These are phyloP conservation scores for Mimosa pudica DNA, from an alignment of 306 rosid genomes.

Conservation along the genomic window DNA sequence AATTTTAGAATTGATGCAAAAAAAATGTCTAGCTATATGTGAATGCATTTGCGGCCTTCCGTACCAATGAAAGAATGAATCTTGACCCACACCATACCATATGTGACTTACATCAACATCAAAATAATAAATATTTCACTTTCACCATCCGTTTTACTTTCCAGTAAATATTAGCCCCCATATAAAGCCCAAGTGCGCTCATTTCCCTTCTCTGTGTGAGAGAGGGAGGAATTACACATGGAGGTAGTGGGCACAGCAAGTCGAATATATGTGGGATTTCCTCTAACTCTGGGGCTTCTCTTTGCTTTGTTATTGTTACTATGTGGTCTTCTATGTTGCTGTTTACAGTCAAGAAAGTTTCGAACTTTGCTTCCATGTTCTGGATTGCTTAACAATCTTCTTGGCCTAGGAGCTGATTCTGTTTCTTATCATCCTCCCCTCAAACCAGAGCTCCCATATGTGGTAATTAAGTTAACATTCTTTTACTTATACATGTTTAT, in stretches of 20 bases:
- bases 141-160: constrained; percentile 34
- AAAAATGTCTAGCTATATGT: neutral
- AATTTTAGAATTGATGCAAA: neutral
- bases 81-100: constrained; percentile 5
- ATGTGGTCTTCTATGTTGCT: constrained; percentile 57
- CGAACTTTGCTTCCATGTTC: constrained; percentile 37
- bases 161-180: constrained; percentile 32
- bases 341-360: constrained; percentile 61
- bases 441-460: constrained; percentile 43
- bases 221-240: constrained; percentile 33
- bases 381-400: neutral
- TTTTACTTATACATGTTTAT: too few relatives aligned
- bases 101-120: constrained; percentile 2
- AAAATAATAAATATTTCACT: constrained; percentile 35
- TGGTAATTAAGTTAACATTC: constrained; percentile 36
- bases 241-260: constrained; percentile 39
- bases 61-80: constrained; percentile 26
- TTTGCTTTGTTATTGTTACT: constrained; percentile 43
- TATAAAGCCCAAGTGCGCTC: neutral
- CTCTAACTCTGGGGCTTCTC: constrained; percentile 63
- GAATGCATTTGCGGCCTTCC: neutral
- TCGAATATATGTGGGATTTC: constrained; percentile 49
- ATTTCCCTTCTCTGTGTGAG: neutral
- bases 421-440: constrained; percentile 28
- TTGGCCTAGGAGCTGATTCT: constrained; percentile 26